Evolutionary conservation across 768 basidiomycete genomes (phyloP).

Genomic region (Trichaptum fuscoviolaceum): DNA sequence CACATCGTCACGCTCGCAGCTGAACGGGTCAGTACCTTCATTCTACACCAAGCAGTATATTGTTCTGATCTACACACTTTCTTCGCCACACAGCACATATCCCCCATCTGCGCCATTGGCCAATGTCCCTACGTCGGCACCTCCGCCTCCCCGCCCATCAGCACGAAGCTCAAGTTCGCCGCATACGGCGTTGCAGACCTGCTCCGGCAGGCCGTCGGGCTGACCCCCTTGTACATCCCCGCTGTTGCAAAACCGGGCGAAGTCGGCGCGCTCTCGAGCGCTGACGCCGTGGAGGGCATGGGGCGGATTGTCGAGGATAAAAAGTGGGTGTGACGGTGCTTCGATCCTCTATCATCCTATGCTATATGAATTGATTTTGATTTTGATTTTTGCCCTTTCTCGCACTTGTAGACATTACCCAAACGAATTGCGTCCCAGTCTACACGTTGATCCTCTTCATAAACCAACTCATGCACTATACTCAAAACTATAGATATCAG

Average conservation of each 20-base stretch:
- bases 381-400: constrained; percentile 14
- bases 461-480: not conserved
- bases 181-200: constrained; percentile 20
- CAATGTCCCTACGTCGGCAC: constrained; percentile 31
- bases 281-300: constrained; percentile 20
- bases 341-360: constrained; percentile 4
- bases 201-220: constrained; percentile 21
- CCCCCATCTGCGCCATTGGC: constrained; percentile 24
- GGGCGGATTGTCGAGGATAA: constrained; percentile 10
- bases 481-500: not conserved
- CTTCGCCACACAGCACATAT: constrained; percentile 18
- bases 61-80: not conserved
- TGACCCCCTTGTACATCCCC: constrained; percentile 25
- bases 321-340: constrained; percentile 1
- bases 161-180: constrained; percentile 17
- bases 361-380: constrained; percentile 9
- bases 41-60: no score
- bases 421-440: constrained; percentile 6
- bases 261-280: constrained; percentile 24
- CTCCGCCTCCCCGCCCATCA: constrained; percentile 6
- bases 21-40: constrained; percentile 15
- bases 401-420: constrained; percentile 16
- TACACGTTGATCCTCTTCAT: not conserved
- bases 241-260: constrained; percentile 22
- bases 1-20: constrained; percentile 26